These are phyloP conservation scores for Pontederia paniculata DNA, from an alignment of 176 grass and related monocot genomes.

Conservation along the genomic window DNA sequence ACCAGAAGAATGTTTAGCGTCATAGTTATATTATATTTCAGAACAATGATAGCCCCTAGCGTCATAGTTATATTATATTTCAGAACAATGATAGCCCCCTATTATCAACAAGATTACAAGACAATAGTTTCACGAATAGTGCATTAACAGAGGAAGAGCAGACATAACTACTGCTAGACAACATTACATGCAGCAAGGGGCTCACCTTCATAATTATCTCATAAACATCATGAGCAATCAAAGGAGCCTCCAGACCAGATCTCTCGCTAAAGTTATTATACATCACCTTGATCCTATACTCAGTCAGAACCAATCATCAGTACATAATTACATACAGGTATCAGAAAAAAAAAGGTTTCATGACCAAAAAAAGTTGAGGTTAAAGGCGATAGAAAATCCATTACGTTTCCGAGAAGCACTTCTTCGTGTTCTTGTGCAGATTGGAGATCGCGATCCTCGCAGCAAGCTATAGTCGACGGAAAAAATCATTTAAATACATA, in stretches of 20 bases:
- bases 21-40: too few relatives aligned
- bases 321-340: not conserved
- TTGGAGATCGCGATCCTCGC: slow-evolving; percentile 91
- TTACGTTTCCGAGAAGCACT: slow-evolving; percentile 94
- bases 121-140: not conserved
- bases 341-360: not conserved
- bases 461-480: slow-evolving; percentile 38
- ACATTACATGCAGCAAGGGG: not conserved
- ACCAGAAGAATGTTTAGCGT: too few relatives aligned
- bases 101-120: too few relatives aligned
- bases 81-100: too few relatives aligned
- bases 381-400: not conserved
- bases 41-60: too few relatives aligned
- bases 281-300: slow-evolving; percentile 81
- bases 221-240: slow-evolving; percentile 69
- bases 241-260: slow-evolving; percentile 66
- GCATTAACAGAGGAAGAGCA: slow-evolving; percentile 3
- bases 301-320: not conserved
- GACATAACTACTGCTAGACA: not conserved
- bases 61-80: too few relatives aligned
- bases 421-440: slow-evolving; percentile 93
- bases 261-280: slow-evolving; percentile 52
- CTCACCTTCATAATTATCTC: slow-evolving; percentile 76
- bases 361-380: not conserved
- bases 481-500: not conserved